phyloP scores from a whole-genome alignment of 2,329 filamentous ascomycete species.

The Fusarium zealandicum region DNA sequence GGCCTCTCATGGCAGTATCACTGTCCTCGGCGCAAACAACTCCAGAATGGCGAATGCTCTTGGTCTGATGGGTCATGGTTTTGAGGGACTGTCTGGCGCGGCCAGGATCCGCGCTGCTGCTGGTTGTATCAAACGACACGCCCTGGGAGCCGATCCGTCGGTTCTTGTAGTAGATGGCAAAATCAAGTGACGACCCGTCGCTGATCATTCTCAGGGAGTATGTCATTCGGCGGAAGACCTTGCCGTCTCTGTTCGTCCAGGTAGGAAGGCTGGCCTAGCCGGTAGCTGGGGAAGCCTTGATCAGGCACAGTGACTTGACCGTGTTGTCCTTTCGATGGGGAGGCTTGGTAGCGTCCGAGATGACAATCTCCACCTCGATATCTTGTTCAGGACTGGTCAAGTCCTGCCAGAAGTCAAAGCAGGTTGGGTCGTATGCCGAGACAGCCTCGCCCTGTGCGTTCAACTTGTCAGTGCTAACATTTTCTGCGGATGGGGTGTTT shows the following conservation, averaged over 20 bases:
- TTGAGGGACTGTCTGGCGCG: background rate
- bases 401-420: conserved; percentile 20
- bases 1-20: too few relatives aligned
- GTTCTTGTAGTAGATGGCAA: conserved; percentile 30
- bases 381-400: background rate
- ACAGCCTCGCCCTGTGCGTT: conserved; percentile 25
- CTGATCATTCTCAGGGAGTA: conserved; percentile 39
- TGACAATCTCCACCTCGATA: conserved; percentile 19
- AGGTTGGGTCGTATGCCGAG: conserved; percentile 2
- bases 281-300: conserved; percentile 25
- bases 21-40: too few relatives aligned
- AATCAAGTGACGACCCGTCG: conserved; percentile 37
- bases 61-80: background rate
- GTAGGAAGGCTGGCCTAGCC: conserved; percentile 20
- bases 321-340: conserved; percentile 11
- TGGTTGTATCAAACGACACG: conserved; percentile 32
- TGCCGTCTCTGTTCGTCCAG: conserved; percentile 21
- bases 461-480: background rate
- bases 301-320: conserved; percentile 29
- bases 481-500: background rate
- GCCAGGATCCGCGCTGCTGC: background rate
- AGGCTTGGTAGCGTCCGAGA: conserved; percentile 7
- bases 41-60: too few relatives aligned
- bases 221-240: conserved; percentile 14
- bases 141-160: conserved; percentile 32